Conservation (phyloP, 2,329 filamentous ascomycete species). For the Botrytis porri region DNA sequence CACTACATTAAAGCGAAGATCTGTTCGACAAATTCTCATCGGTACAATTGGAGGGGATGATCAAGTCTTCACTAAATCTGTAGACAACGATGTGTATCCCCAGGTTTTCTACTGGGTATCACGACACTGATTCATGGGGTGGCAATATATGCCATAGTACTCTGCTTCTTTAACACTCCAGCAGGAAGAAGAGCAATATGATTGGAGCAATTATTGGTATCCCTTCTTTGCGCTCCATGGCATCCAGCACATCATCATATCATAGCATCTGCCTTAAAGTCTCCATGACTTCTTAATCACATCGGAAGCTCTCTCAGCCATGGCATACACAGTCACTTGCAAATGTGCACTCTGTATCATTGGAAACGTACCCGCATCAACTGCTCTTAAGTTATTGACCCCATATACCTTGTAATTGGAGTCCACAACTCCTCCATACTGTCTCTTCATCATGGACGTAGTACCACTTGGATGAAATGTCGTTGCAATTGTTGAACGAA, state of each 20-base stretch:
- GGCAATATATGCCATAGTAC: neutral
- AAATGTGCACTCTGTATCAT: constrained; percentile 26
- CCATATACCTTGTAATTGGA: constrained; percentile 26
- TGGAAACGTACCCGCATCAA: constrained; percentile 30
- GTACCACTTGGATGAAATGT: constrained; percentile 26
- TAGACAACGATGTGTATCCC: neutral
- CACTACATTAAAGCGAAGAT: neutral
- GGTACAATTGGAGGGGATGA: neutral
- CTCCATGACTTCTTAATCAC: constrained; percentile 16
- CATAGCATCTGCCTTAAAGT: neutral
- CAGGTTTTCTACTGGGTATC: neutral
- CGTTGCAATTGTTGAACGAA: neutral
- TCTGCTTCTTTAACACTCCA: neutral
- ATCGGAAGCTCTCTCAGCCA: constrained; percentile 27
- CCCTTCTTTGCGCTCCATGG: neutral
- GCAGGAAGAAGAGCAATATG: no score
- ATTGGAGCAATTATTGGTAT: neutral
- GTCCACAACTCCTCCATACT: constrained; percentile 28
- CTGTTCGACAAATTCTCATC: neutral
- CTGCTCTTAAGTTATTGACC: constrained; percentile 23
- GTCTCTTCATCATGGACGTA: constrained; percentile 26
- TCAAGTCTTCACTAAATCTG: neutral
- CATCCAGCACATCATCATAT: neutral
- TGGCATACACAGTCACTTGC: constrained; percentile 25
- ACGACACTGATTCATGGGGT: neutral